Percentiles rank a stretch among this genome's conserved stretches.
phyloP scores from a whole-genome alignment of 805 yeast species.

The Naumovozyma baii region DNA sequence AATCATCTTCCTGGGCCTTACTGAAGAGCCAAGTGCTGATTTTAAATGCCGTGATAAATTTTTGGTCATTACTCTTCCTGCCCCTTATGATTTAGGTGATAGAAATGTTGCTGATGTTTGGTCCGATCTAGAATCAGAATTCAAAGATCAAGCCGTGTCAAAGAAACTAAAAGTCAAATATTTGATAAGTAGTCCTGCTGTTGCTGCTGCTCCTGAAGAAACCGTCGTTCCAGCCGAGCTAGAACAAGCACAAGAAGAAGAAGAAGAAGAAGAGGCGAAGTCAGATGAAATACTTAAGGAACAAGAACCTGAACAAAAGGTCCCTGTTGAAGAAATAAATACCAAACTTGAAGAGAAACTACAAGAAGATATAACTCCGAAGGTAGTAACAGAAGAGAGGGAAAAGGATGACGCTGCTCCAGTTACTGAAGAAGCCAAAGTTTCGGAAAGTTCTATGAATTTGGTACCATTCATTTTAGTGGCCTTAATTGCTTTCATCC shows the following conservation, averaged over 20 bases:
- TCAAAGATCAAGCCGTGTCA: slow-evolving; percentile 45
- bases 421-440: slow-evolving; percentile 10
- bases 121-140: slow-evolving; percentile 58
- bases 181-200: slow-evolving; percentile 16
- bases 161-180: slow-evolving; percentile 61
- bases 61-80: slow-evolving; percentile 76
- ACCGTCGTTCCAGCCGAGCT: slow-evolving; percentile 1
- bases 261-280: slow-evolving; percentile 8
- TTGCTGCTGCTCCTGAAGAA: slow-evolving; percentile 1
- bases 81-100: slow-evolving; percentile 48
- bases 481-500: slow-evolving; percentile 45
- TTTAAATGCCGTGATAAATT: slow-evolving; percentile 87
- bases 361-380: slow-evolving; percentile 3
- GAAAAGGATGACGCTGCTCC: slow-evolving; percentile 11
- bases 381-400: slow-evolving; percentile 10
- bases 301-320: slow-evolving; percentile 5
- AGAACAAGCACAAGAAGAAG: slow-evolving; percentile 2
- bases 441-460: slow-evolving; percentile 41
- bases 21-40: slow-evolving; percentile 63
- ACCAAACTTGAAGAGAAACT: slow-evolving; percentile 4
- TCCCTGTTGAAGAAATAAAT: slow-evolving; percentile 10
- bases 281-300: slow-evolving; percentile 6
- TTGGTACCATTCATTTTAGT: slow-evolving; percentile 42
- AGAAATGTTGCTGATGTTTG: slow-evolving; percentile 59
- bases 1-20: slow-evolving; percentile 75